Base-by-base conservation (phyloP, 139 green algal genomes). In the Dunaliella primolecta region DNA sequence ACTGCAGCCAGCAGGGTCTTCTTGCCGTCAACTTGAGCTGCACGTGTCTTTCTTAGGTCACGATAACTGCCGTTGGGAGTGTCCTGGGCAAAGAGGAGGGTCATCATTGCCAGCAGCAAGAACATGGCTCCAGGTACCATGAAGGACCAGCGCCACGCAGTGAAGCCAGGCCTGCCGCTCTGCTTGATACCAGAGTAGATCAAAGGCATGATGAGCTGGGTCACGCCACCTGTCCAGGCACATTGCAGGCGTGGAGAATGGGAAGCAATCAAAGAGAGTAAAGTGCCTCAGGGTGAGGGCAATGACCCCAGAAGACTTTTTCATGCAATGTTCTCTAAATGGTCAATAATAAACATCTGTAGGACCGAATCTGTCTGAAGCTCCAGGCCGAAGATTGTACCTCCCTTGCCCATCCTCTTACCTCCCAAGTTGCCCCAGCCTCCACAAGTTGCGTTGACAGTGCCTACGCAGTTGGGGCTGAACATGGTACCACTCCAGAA, bases 191-290 rank as follows among this genome's bases (percentile, higher is more conserved):
- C 92, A 27, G 88, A 31, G 83, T 94, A 97, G 72, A 99, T 89
- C 75, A 96, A 87, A 7, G 97, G 96, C 96, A 99, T 98, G 31
- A 98, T 84, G 84, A 99, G 91, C 34, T 98, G 93, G 0, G 94
- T 98, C 64, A 96, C 89, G 75, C 96, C 96, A 36, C 46, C 46
- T 64, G 46, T 15, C 7, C 7, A 7, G 15, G 46, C 46, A 64
- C 46, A n/a, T n/a, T n/a, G n/a, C n/a, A n/a, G n/a, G n/a, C n/a
- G n/a, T n/a, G n/a, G n/a, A n/a, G n/a, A n/a, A n/a, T n/a, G n/a
- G n/a, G n/a, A 64, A 64, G 15, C 46, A 64, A 7, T 25, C 46
- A 64, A 7, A 64, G 46, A 64, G 46, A 64, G 46, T 7, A 25
- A 15, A 64, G 7, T 64, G 46, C 15, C 46, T 64, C 46, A 64